Evolutionary conservation across 805 yeast species (phyloP).

Genomic region (Metschnikowia dekortorum): DNA sequence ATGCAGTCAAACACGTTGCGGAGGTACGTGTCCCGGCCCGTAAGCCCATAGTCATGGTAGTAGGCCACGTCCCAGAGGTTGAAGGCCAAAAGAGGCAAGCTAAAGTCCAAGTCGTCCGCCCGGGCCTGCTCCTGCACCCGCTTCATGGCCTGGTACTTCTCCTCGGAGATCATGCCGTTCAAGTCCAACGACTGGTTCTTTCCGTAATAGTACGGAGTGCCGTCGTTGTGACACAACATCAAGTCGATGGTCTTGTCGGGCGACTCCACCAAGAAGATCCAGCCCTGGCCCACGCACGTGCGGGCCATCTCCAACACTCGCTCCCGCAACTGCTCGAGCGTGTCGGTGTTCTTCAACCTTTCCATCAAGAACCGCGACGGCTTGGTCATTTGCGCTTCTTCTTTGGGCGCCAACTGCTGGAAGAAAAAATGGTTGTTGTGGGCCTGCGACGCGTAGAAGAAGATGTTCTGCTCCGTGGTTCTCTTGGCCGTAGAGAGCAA

Average conservation of each 20-base stretch:
- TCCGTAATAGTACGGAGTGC: slow-evolving; percentile 69
- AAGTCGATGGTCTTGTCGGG: slow-evolving; percentile 55
- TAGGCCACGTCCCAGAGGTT: slow-evolving; percentile 92
- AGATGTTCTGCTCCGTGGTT: slow-evolving; percentile 62
- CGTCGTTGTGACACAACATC: slow-evolving; percentile 61
- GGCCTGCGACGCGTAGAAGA: slow-evolving; percentile 85
- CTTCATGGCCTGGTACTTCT: slow-evolving; percentile 45
- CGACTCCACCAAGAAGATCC: slow-evolving; percentile 69
- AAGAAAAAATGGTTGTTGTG: slow-evolving; percentile 90
- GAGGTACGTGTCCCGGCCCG: slow-evolving; percentile 67
- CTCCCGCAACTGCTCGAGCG: slow-evolving; percentile 48
- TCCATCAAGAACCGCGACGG: slow-evolving; percentile 39
- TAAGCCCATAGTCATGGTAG: slow-evolving; percentile 75
- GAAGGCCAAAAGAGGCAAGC: slow-evolving; percentile 70
- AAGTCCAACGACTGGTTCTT: slow-evolving; percentile 71
- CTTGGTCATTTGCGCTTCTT: slow-evolving; percentile 28
- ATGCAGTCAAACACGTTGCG: slow-evolving; percentile 71
- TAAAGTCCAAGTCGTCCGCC: slow-evolving; percentile 51
- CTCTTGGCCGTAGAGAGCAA: slow-evolving; percentile 62
- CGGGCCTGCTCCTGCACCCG: slow-evolving; percentile 34
- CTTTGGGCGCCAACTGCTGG: slow-evolving; percentile 48
- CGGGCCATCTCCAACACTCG: slow-evolving; percentile 50
- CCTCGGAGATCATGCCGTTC: slow-evolving; percentile 62
- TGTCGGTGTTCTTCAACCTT: slow-evolving; percentile 31
- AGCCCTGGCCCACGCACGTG: slow-evolving; percentile 61